These are phyloP conservation scores for Graphilbum fragrans DNA, from an alignment of 2,329 filamentous ascomycete species.

Conservation along the genomic window DNA sequence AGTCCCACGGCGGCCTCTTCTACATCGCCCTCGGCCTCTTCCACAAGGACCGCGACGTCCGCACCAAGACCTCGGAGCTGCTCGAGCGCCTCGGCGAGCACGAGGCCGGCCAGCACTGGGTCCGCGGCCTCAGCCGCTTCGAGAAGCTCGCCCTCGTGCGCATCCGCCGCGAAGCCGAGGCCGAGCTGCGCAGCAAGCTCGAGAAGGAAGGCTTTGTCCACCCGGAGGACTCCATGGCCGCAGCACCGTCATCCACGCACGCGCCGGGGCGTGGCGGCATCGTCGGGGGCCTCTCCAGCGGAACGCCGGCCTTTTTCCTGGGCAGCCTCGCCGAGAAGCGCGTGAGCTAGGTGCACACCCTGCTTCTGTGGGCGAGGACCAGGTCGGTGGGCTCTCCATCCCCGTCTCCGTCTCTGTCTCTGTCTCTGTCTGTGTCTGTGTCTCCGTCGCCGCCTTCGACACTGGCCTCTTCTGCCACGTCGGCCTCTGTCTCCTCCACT, in stretches of 20 bases:
- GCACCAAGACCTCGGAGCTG: conserved; percentile 64
- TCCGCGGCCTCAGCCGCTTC: conserved; percentile 74
- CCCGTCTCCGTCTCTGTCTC: too few relatives aligned
- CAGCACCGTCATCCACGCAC: neutral
- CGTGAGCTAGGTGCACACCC: conserved; percentile 28
- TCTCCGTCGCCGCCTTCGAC: too few relatives aligned
- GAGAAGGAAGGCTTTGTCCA: conserved; percentile 29
- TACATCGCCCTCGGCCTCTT: conserved; percentile 86
- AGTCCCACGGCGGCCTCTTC: conserved; percentile 79
- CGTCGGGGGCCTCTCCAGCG: neutral
- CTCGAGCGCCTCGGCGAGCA: conserved; percentile 75
- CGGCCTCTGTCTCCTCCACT: neutral
- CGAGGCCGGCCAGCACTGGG: conserved; percentile 88
- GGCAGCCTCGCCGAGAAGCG: conserved; percentile 25
- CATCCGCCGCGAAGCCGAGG: conserved; percentile 54
- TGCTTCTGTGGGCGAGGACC: too few relatives aligned
- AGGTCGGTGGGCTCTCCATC: too few relatives aligned
- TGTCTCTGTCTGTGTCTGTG: too few relatives aligned
- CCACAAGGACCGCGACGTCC: conserved; percentile 72
- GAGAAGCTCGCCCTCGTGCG: conserved; percentile 77
- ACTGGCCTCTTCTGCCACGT: neutral
- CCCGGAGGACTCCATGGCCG: neutral
- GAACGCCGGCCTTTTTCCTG: neutral
- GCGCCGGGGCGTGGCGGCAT: neutral
- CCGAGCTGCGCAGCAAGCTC: conserved; percentile 33